Percentiles rank a stretch among this genome's conserved stretches.
These are phyloP conservation scores for Setaria italica DNA, from an alignment of 202 grass and related monocot genomes.

Conservation along the genomic window DNA sequence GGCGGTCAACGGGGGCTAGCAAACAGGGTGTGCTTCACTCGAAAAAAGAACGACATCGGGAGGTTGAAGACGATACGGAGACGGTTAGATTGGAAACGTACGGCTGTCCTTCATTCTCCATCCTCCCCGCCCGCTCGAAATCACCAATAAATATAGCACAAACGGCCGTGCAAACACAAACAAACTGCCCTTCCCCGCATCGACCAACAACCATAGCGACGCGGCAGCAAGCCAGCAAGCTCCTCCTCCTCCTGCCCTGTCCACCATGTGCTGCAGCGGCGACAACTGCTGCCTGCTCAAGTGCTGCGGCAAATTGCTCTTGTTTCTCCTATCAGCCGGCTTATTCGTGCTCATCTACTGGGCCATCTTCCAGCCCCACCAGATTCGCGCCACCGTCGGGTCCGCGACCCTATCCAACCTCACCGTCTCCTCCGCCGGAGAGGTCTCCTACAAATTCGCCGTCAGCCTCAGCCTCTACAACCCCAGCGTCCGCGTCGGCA, in stretches of 20 bases:
- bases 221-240: not conserved
- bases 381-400: slow-evolving; percentile 57
- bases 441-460: slow-evolving; percentile 56
- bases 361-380: slow-evolving; percentile 67
- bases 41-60: too few species aligned
- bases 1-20: too few species aligned
- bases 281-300: not conserved
- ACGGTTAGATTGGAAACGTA: too few species aligned
- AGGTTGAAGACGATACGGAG: too few species aligned
- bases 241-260: not conserved
- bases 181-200: too few species aligned
- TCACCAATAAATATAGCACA: too few species aligned
- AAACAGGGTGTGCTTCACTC: too few species aligned
- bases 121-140: too few species aligned
- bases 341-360: slow-evolving; percentile 56
- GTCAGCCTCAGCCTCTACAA: slow-evolving; percentile 58
- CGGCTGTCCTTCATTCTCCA: too few species aligned
- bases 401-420: slow-evolving; percentile 59
- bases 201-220: not conserved
- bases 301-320: not conserved
- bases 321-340: slow-evolving; percentile 11
- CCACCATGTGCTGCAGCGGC: not conserved
- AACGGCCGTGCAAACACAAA: too few species aligned
- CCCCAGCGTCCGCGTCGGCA: slow-evolving; percentile 63
- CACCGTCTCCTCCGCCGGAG: slow-evolving; percentile 14